These are phyloP conservation scores for Fraxinus anomala DNA, from an alignment of 257 asterid genomes.

Conservation along the genomic window DNA sequence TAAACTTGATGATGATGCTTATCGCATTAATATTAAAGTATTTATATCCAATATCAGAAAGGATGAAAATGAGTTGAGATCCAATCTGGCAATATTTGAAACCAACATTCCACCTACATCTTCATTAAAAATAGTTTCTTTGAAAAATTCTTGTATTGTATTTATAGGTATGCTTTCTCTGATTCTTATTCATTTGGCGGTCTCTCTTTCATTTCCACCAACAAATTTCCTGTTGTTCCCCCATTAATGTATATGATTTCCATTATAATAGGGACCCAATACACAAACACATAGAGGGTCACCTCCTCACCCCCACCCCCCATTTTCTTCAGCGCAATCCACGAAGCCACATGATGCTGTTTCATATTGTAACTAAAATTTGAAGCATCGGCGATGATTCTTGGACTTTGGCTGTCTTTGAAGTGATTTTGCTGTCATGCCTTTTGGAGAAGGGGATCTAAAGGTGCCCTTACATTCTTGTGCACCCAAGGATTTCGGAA, in stretches of 20 bases:
- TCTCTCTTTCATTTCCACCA: slow-evolving; percentile 23
- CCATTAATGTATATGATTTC: slow-evolving; percentile 20
- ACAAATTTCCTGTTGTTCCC: slow-evolving; percentile 28
- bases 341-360: slow-evolving; percentile 31
- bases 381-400: slow-evolving; percentile 42
- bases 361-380: slow-evolving; percentile 37
- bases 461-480: slow-evolving; percentile 38
- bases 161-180: slow-evolving; percentile 34
- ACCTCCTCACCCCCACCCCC: slow-evolving; percentile 6
- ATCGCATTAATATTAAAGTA: not conserved
- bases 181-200: slow-evolving; percentile 17
- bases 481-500: slow-evolving; percentile 28
- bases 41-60: slow-evolving; percentile 11
- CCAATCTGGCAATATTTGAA: slow-evolving; percentile 42
- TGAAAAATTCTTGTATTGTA: slow-evolving; percentile 18
- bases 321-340: not conserved
- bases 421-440: slow-evolving; percentile 37
- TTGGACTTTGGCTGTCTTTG: slow-evolving; percentile 41
- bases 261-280: slow-evolving; percentile 6
- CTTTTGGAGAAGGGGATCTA: slow-evolving; percentile 54
- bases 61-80: slow-evolving; percentile 35
- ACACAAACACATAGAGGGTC: slow-evolving; percentile 23
- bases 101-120: slow-evolving; percentile 60
- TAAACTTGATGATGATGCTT: too few relatives aligned
- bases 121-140: slow-evolving; percentile 26